A percentile compares a stretch with the other conserved stretches of the same genome.
Conservation (phyloP, 1,284 basidiomycete genomes). For the Cutaneotrichosporon sp. region DNA sequence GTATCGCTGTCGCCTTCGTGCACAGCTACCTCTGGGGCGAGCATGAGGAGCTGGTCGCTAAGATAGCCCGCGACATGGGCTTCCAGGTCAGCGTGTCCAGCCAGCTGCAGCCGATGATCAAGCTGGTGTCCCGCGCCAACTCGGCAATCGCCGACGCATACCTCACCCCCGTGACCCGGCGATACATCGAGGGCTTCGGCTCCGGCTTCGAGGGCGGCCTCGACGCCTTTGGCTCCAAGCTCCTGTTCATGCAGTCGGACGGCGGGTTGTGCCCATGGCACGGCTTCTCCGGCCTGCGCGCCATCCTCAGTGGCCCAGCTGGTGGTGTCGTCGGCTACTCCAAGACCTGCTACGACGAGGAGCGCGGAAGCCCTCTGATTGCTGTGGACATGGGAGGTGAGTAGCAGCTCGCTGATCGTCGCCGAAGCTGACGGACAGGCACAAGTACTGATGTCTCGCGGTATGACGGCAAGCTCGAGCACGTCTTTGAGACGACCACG, state of each 20-base stretch:
- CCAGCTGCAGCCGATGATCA: slow-evolving; percentile 48
- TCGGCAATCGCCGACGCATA: slow-evolving; percentile 59
- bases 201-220: slow-evolving; percentile 52
- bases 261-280: slow-evolving; percentile 51
- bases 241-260: slow-evolving; percentile 56
- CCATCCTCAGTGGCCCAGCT: slow-evolving; percentile 55
- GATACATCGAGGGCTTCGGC: slow-evolving; percentile 55
- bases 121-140: slow-evolving; percentile 56
- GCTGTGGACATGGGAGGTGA: slow-evolving; percentile 62
- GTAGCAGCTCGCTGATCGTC: background rate
- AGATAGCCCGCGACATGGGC: slow-evolving; percentile 39
- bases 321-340: slow-evolving; percentile 59
- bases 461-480: slow-evolving; percentile 35
- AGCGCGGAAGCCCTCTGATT: slow-evolving; percentile 40
- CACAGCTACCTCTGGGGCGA: slow-evolving; percentile 43
- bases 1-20: slow-evolving; percentile 40
- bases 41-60: slow-evolving; percentile 41
- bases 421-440: slow-evolving; percentile 41
- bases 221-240: slow-evolving; percentile 41
- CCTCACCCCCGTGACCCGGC: slow-evolving; percentile 56
- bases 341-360: slow-evolving; percentile 42
- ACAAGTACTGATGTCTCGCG: slow-evolving; percentile 66
- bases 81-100: slow-evolving; percentile 43
- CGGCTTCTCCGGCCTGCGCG: slow-evolving; percentile 41
- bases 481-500: slow-evolving; percentile 65